Base-by-base conservation (phyloP, 768 basidiomycete species). In the Agaricus blazei region DNA sequence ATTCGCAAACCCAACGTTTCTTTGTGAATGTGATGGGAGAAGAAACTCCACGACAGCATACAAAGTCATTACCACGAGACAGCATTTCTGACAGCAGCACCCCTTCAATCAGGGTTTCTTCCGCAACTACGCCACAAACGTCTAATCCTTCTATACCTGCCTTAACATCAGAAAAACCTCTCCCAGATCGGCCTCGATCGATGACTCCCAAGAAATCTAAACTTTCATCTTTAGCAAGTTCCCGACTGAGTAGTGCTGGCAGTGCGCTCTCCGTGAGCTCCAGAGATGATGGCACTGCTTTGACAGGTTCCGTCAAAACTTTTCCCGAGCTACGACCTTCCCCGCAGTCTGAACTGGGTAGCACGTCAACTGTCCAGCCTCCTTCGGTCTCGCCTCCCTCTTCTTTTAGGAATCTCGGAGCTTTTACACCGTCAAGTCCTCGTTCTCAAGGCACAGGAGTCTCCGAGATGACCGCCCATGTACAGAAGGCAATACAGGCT, bases 271-370 rank as follows among this genome's bases (percentile, higher is more conserved):
- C 74, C 56, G 72, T 76, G 57, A 82, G 79, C 61, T 83, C 85
- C 24, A 71, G 77, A 48, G 81, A 83, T 24, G 81, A 78, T 2
- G 79, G 78, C 56, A 78, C 71, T 9, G 68, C 81, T 42, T 72
- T 80, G 34, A 71, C 80, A 0, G 82, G 81, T 3, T 84, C 87
- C 26, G 75, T 87, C n/a, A 80, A 83, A 61, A 90, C 89, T 1
- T 90, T 85, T 63, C 85, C 88, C 24, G 76, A 64, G 15, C 74
- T 90, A 58, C 83, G 88, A 15, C 89, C 88, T n/a, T 77, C 84
- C 27, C 65, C 82, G 2, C 75, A 80, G 48, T 90, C 88, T 14
- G 63, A 72, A 24, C 63, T 41, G 34, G 34, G 34, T 34, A 34
- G 7, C n/a, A 34, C 72, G 9, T 66, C 70, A 15, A 75, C 70